phyloP scores from a whole-genome alignment of 1,284 basidiomycete species.

The Ustilago vetiveriae region DNA sequence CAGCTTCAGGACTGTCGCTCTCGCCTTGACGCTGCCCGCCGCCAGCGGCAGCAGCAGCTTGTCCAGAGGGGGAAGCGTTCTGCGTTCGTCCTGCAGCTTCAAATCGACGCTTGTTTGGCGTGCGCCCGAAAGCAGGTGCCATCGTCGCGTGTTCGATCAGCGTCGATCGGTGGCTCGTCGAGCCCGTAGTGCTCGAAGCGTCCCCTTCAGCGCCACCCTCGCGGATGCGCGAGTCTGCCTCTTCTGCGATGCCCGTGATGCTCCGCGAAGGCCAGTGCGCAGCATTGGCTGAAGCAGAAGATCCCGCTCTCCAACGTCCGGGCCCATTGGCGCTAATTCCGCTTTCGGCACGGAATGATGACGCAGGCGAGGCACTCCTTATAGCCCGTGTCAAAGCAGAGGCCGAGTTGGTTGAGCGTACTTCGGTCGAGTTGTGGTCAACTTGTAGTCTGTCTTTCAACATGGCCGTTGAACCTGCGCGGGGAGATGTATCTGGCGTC shows the following conservation, averaged over 20 bases:
- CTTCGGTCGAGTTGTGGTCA: background rate
- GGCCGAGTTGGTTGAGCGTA: conserved; percentile 13
- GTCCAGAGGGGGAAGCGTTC: conserved; percentile 20
- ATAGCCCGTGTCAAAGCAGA: conserved; percentile 49
- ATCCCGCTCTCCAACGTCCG: conserved; percentile 28
- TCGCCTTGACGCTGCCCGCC: conserved; percentile 13
- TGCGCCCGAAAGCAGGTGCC: conserved; percentile 40
- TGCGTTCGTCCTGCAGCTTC: conserved; percentile 13
- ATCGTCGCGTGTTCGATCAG: conserved; percentile 43
- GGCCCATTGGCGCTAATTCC: conserved; percentile 6
- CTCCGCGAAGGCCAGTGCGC: conserved; percentile 29
- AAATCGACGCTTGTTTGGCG: conserved; percentile 24
- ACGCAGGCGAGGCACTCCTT: conserved; percentile 28
- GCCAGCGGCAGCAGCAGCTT: conserved; percentile 16
- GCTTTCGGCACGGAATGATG: conserved; percentile 20
- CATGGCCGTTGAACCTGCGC: conserved; percentile 1
- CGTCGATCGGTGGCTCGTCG: conserved; percentile 36
- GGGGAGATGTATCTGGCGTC: conserved; percentile 37
- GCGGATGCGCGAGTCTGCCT: conserved; percentile 7
- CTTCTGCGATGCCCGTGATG: conserved; percentile 33
- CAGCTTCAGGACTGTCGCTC: conserved; percentile 11
- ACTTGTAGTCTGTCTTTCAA: conserved; percentile 5
- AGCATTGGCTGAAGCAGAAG: conserved; percentile 25
- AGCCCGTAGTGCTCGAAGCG: conserved; percentile 26
- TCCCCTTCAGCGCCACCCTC: conserved; percentile 21